Evolutionary conservation across 305 asterid genomes (phyloP), one percentile per base, ranked within the genome.

Genomic region (Euphrasia arctica): DNA sequence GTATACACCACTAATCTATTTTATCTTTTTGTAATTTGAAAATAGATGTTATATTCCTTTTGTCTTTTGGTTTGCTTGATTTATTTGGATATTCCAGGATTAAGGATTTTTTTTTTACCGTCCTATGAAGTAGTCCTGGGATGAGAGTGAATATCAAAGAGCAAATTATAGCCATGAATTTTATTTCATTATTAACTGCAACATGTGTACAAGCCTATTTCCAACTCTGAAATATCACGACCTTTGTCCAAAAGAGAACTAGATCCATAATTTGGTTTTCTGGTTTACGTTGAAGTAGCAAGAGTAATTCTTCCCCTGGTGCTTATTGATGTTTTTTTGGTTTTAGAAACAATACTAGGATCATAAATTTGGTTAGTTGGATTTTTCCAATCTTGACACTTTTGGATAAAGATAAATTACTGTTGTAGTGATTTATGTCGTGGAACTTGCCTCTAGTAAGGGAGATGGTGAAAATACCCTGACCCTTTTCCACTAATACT

Each of bases 381-480:
- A 13, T 45, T 45, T 18, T 18, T 18, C 43, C 18, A 42, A 63
- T 63, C 59, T 29, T 57, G 50, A 43, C 55, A 63, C 65, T 36
- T 47, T 48, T 4, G 12, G 5, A 71, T 48, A 0, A 49, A 11
- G 14, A 64, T 49, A 2, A 49, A 48, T 18, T 15, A 52, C 10
- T 57, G 18, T 9, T 64, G 14, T 12, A 3, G 43, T 54, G 15
- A 10, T 56, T 56, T 13, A n/a, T 39, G 43, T 8, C 9, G 43
- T 39, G 10, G 11, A 10, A 39, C 43, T 39, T 39, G 11, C 22
- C 41, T 18, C 58, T 41, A 45, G 62, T 43, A 32, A 14, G 28
- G 58, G n/a, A 58, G 39, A 64, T 34, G 47, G 48, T 8, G 51
- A 58, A 62, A 63, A 42, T 34, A 4, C 72, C 69, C 42, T 9